Evolutionary conservation across 2,329 filamentous ascomycete genomes (phyloP).

Genomic region (Akanthomyces lecanii): DNA sequence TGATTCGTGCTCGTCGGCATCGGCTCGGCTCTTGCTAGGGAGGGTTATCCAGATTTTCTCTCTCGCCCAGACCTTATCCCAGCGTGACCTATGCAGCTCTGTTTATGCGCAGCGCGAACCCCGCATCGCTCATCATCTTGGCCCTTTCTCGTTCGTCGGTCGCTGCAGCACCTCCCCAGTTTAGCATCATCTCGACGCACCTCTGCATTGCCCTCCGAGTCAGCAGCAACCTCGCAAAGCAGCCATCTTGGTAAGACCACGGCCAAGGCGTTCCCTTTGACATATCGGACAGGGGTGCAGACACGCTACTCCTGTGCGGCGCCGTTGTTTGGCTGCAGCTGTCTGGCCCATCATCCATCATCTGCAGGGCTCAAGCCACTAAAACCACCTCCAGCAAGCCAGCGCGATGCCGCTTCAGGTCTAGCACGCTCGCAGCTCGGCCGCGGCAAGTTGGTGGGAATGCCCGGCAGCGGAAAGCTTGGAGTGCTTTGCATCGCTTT

Average conservation of each 20-base stretch:
- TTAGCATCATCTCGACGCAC: not conserved
- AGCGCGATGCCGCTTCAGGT: constrained; percentile 8
- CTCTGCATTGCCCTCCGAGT: not conserved
- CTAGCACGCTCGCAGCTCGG: not conserved
- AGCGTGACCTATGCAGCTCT: not conserved
- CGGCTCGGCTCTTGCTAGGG: not conserved
- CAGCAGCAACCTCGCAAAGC: not conserved
- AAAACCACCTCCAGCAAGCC: not conserved
- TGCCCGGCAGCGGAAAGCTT: not conserved
- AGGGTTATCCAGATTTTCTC: too few relatives aligned
- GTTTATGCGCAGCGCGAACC: not conserved
- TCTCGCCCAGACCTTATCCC: not conserved
- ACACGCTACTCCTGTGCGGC: not conserved
- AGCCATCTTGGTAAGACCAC: not conserved
- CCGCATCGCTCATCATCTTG: not conserved
- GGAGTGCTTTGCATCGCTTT: not conserved
- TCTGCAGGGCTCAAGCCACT: not conserved
- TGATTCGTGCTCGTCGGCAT: constrained; percentile 1
- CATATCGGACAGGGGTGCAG: not conserved
- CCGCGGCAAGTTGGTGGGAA: not conserved
- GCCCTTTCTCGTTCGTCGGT: not conserved
- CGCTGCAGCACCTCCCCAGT: not conserved
- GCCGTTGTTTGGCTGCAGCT: not conserved
- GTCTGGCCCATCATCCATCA: not conserved
- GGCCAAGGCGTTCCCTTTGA: not conserved